Evolutionary conservation across 2,329 filamentous ascomycete genomes (phyloP).

Genomic region (Mariannaea elegans): DNA sequence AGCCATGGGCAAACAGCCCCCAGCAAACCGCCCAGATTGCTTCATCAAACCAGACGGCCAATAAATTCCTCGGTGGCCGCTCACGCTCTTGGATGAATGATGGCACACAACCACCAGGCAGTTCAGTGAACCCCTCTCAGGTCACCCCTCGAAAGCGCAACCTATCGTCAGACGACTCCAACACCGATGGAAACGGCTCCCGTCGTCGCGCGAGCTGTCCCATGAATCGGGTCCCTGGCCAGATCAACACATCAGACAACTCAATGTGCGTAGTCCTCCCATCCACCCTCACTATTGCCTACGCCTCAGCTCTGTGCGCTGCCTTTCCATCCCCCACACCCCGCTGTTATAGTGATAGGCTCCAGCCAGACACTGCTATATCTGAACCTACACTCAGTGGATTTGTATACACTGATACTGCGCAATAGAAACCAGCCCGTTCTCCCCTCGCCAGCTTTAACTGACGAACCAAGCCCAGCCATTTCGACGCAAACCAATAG

Average conservation of each 20-base stretch:
- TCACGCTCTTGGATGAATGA: slow-evolving; percentile 43
- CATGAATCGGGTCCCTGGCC: slow-evolving; percentile 19
- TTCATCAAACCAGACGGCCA: slow-evolving; percentile 52
- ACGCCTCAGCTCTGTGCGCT: neutral
- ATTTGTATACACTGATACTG: slow-evolving; percentile 25
- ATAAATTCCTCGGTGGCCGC: slow-evolving; percentile 49
- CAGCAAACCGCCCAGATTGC: slow-evolving; percentile 43
- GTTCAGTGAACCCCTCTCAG: slow-evolving; percentile 5
- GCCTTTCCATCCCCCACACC: neutral
- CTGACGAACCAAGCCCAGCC: slow-evolving; percentile 65
- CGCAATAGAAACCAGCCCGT: slow-evolving; percentile 44
- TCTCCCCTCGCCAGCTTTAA: slow-evolving; percentile 70
- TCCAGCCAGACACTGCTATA: neutral
- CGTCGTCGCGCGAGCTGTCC: slow-evolving; percentile 16
- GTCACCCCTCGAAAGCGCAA: slow-evolving; percentile 34
- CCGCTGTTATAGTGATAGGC: neutral
- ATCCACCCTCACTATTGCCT: too few species aligned
- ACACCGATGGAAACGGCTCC: slow-evolving; percentile 22
- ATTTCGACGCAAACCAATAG: slow-evolving; percentile 47
- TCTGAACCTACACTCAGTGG: neutral
- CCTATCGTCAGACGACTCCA: slow-evolving; percentile 24
- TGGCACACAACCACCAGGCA: slow-evolving; percentile 19
- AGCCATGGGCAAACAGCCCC: slow-evolving; percentile 26
- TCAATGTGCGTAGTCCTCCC: slow-evolving; percentile 7
- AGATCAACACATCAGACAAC: slow-evolving; percentile 11